Base-by-base conservation (phyloP, 768 basidiomycete genomes). In the Pulveroboletus ravenelii region DNA sequence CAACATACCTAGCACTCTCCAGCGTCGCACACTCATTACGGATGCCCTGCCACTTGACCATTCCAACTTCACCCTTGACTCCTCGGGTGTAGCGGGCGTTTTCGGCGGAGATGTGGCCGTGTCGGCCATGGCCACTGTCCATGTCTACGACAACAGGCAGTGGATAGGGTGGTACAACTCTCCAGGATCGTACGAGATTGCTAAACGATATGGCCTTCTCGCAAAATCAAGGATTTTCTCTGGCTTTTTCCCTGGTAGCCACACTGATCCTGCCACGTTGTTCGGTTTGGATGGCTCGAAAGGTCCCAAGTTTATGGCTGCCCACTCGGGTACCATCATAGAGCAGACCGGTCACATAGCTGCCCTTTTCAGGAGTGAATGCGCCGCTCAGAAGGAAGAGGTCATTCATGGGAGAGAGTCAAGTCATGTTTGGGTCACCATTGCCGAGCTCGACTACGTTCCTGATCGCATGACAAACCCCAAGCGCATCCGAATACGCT, bases 121-220 rank as follows among this genome's bases (percentile, higher is more conserved):
- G 10, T 62, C 71, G 1, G 67, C 71, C n/a, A 72, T 70, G 64
- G 61, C 63, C 3, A 69, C 67, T 3, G 62, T 72, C 13, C 71
- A 71, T 41, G 48, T 72, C 14, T 66, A 62, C 48, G 55, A 61
- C 42, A 60, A 62, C 10, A 62, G 67, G 41, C 62, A 56, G 25
- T 72, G 62, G 64, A 36, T 72, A 13, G 71, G 71, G 7, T 72
- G 69, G 66, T 72, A 71, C 37, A 72, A 71, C 37, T 57, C 71
- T 10, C 70, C 70, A 2, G 70, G 70, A 12, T 68, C 70, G 10
- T 70, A 67, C 13, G 12, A 32, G 31, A 32, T 32, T 32, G 31
- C 31, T 10, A 32, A 10, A 32, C 31, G 31, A 32, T 32, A 32
- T 13, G 10, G 31, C 31, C 31, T 32, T 32, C 31, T 32, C 9